phyloP scores from a whole-genome alignment of 169 alveolate species.

The Plasmodium vivax region DNA sequence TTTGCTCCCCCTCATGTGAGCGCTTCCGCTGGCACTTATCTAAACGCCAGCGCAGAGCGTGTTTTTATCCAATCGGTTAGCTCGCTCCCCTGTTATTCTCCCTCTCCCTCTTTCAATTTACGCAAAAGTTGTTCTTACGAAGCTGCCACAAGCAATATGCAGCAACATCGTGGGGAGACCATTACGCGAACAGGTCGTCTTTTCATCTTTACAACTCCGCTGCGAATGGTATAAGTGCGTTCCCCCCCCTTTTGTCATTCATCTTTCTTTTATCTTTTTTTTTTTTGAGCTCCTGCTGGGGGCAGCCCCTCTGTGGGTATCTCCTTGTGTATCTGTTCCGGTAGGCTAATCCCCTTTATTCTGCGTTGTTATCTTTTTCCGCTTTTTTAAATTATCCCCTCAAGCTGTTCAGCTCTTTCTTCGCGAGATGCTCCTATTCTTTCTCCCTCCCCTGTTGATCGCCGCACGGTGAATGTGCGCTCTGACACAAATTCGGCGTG shows the following conservation, averaged over 20 bases:
- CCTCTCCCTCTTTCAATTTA: neutral
- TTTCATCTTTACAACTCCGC: neutral
- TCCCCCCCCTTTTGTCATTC: neutral
- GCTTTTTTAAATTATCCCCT: neutral
- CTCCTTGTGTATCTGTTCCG: neutral
- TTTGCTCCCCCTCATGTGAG: neutral
- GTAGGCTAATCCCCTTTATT: neutral
- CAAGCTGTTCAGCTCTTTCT: neutral
- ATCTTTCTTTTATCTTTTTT: neutral
- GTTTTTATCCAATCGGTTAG: neutral
- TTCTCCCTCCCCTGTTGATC: neutral
- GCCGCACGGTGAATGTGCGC: neutral
- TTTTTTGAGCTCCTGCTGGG: neutral
- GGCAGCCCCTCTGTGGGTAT: neutral
- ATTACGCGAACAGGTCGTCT: neutral
- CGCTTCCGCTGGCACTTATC: neutral
- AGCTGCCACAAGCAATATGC: neutral
- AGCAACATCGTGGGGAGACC: neutral
- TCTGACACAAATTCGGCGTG: neutral
- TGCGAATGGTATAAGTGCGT: neutral
- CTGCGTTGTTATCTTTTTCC: neutral
- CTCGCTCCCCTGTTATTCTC: neutral
- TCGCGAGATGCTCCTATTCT: neutral
- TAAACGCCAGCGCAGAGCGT: neutral
- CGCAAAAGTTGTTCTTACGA: neutral